Base-by-base conservation (phyloP, 805 yeast species). In the Lipomyces yamadae region DNA sequence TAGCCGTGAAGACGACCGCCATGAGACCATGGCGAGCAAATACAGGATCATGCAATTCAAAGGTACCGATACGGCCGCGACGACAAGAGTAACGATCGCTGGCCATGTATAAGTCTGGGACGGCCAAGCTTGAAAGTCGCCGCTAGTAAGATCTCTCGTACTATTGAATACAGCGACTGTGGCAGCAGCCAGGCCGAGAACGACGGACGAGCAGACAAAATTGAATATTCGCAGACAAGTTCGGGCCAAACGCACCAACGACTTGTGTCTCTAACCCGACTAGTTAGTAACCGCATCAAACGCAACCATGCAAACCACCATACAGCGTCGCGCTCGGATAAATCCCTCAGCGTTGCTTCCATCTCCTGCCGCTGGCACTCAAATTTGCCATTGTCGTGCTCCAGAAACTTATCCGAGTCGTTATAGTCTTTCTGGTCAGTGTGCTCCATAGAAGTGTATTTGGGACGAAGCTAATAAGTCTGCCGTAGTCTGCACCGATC, bases 161-260 rank as follows among this genome's bases (percentile, higher is more conserved):
- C 4, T 6, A 32, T 52, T 29, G n/a, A 52, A 52, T 7, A 52
- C 55, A 3, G 55, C 55, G 55, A 52, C 2, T 8, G 55, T 52
- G 55, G 55, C 3, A 5, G 55, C 55, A 10, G 55, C 29, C 55
- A 52, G 55, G 55, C 55, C 55, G n/a, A 52, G 55, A 13, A 52
- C 55, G 33, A 52, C 34, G 34, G 34, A 1, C 55, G 55, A 24
- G 34, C 55, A 52, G 8, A 52, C 7, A 52, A 52, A 52, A n/a
- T 52, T 52, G 55, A 52, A 52, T 10, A 52, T 52, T 32, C 55
- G 55, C 24, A 52, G 55, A 29, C 55, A n/a, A 10, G 55, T 8
- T 10, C 55, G 10, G 34, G 34, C 34, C 2, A 52, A 2, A 4
- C 55, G 55, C 34, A 52, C 55, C n/a, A 32, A 34, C 5, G 8